phyloP scores from a whole-genome alignment of 306 rosid genomes.

The Trichosanthes truncata region DNA sequence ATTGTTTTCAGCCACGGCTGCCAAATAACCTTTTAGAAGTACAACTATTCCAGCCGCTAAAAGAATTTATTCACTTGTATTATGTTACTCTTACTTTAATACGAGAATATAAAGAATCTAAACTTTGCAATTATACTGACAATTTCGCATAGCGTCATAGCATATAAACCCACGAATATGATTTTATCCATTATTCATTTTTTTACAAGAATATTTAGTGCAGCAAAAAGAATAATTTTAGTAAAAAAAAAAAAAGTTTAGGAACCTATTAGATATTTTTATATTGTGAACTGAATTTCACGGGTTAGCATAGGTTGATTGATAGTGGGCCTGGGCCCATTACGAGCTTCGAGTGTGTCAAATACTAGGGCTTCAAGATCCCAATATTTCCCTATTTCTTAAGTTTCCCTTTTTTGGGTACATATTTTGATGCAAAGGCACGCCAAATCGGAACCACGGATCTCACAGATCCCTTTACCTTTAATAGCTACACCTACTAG shows the following conservation, averaged over 20 bases:
- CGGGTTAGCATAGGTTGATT: neutral
- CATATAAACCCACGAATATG: neutral
- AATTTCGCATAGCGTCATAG: neutral
- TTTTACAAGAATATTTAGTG: neutral
- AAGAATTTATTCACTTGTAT: neutral
- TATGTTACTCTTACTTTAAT: neutral
- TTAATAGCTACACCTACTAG: neutral
- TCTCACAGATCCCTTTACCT: neutral
- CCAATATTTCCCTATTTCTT: neutral
- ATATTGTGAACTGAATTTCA: too few relatives aligned
- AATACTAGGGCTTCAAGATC: neutral
- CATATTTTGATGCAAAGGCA: neutral
- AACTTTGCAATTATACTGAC: neutral
- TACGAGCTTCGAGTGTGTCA: neutral
- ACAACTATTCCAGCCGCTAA: neutral
- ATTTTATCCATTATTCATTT: neutral
- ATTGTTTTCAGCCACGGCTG: neutral
- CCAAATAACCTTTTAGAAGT: too few relatives aligned
- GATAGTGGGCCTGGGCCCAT: neutral
- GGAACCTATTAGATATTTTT: too few relatives aligned
- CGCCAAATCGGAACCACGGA: neutral
- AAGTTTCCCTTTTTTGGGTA: neutral
- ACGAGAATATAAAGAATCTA: neutral
- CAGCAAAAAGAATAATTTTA: neutral
- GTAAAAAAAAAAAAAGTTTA: too few relatives aligned